These are phyloP conservation scores for Solanum dulcamara DNA, from an alignment of 257 asterid genomes.

Conservation along the genomic window DNA sequence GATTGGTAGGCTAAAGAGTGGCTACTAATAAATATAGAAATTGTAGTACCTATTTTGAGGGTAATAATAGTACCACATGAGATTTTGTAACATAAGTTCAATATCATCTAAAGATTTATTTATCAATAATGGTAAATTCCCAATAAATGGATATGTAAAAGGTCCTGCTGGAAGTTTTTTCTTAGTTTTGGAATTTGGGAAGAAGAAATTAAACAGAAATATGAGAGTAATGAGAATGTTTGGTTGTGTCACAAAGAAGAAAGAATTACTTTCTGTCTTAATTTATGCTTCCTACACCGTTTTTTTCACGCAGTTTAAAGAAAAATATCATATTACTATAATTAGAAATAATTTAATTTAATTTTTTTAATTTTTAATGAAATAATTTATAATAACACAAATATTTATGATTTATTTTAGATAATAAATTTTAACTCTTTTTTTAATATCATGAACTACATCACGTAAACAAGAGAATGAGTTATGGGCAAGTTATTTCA, in stretches of 20 bases:
- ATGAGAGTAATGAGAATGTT: neutral
- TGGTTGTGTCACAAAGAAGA: neutral
- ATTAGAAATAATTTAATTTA: too few species aligned
- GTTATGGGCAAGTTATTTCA: neutral
- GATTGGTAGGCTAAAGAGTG: slow-evolving; percentile 2
- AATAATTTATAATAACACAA: too few species aligned
- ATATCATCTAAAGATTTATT: slow-evolving; percentile 16
- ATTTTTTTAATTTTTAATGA: too few species aligned
- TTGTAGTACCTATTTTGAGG: slow-evolving; percentile 8
- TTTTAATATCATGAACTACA: too few species aligned
- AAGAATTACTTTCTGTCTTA: neutral
- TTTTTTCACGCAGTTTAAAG: too few species aligned
- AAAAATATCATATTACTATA: too few species aligned
- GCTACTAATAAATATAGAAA: slow-evolving; percentile 13
- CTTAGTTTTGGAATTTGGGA: neutral
- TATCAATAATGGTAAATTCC: slow-evolving; percentile 10
- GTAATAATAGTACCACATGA: slow-evolving; percentile 36
- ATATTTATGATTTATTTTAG: too few species aligned
- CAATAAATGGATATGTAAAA: slow-evolving; percentile 17
- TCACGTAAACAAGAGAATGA: too few species aligned
- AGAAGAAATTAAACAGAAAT: neutral
- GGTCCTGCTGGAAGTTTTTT: slow-evolving; percentile 35
- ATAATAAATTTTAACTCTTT: too few species aligned
- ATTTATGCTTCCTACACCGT: too few species aligned
- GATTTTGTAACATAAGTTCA: slow-evolving; percentile 16